These are phyloP conservation scores for Trichophyton rubrum DNA, from an alignment of 2,329 filamentous ascomycete species.

Conservation along the genomic window DNA sequence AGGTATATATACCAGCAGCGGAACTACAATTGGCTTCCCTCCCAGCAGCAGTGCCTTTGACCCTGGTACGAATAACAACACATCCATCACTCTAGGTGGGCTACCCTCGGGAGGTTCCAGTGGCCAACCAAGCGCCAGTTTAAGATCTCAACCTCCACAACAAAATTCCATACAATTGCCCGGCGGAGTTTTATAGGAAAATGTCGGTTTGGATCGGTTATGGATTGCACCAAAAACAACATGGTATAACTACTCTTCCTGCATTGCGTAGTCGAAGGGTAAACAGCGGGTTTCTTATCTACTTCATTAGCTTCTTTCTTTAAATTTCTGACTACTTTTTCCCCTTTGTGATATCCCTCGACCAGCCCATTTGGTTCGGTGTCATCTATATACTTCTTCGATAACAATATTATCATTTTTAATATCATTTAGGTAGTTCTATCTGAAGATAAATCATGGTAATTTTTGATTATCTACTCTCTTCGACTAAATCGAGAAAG, in stretches of 20 bases:
- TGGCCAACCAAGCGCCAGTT: background rate
- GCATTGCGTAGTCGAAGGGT: background rate
- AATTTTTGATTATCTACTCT: no score
- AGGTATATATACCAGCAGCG: slow-evolving; percentile 14
- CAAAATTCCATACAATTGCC: slow-evolving; percentile 5
- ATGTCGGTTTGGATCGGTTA: background rate
- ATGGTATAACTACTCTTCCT: background rate
- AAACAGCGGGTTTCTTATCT: background rate
- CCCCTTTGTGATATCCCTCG: background rate
- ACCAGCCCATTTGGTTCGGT: slow-evolving; percentile 1
- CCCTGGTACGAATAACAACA: background rate
- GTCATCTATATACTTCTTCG: background rate
- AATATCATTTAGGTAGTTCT: background rate
- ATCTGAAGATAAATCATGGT: background rate
- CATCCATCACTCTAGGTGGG: background rate
- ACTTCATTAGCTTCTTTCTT: background rate
- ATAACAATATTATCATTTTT: slow-evolving; percentile 3
- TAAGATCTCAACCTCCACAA: background rate
- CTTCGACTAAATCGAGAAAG: background rate
- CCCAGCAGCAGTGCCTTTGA: slow-evolving; percentile 7
- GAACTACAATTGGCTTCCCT: slow-evolving; percentile 7
- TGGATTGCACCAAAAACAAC: background rate
- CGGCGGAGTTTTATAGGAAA: slow-evolving; percentile 3
- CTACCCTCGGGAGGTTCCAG: background rate
- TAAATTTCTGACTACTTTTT: background rate